Evolutionary conservation across 2,329 filamentous ascomycete genomes (phyloP), one percentile per base, ranked within the genome.

Genomic region (Xylariomycetidae sp.): DNA sequence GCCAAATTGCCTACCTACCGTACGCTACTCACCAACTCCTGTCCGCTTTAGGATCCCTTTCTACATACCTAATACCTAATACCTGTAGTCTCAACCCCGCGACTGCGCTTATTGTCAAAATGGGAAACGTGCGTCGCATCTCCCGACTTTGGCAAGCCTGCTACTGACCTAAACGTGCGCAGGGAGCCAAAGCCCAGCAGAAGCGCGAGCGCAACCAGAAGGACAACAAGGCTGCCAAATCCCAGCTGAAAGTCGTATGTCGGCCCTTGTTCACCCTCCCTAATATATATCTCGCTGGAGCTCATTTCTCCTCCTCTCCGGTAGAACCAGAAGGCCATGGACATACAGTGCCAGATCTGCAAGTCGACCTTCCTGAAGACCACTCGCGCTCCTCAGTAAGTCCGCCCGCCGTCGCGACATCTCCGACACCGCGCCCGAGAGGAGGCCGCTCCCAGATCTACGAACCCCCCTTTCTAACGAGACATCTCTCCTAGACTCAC

Each of bases 301-400:
- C 29, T 22, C 18, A 16, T 18, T 31, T 9, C 22, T 16, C 9
- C 25, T 27, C 27, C 27, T 30, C 35, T 23, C 33, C 33, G 27
- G 40, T 46, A 85, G 81, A 88, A 88, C 66, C 70, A 74, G 49
- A 70, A 80, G 48, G 84, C 85, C 39, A 84, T 80, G 69, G 80
- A 75, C 54, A 85, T 88, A 61, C 81, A 86, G 62, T 89, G 85
- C 72, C 66, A 75, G 47, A 69, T 79, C 53, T 89, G 85, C 82
- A 84, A 80, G 64, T 75, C 82, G 49, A 85, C 82, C 18, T 88
- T 89, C 67, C 73, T 88, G 49, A 82, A 82, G 69, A 89, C 85
- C 22, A 82, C 81, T 41, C 82, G 82, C 56, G 77, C 73, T 41
- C 81, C 81, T 51, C 79, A 82, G 77, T 81, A 69, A 48, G 75